A percentile compares a stretch with the other conserved stretches of the same genome.
phyloP scores from a whole-genome alignment of 2,329 filamentous ascomycete species.

The Leptographium wingfieldii region DNA sequence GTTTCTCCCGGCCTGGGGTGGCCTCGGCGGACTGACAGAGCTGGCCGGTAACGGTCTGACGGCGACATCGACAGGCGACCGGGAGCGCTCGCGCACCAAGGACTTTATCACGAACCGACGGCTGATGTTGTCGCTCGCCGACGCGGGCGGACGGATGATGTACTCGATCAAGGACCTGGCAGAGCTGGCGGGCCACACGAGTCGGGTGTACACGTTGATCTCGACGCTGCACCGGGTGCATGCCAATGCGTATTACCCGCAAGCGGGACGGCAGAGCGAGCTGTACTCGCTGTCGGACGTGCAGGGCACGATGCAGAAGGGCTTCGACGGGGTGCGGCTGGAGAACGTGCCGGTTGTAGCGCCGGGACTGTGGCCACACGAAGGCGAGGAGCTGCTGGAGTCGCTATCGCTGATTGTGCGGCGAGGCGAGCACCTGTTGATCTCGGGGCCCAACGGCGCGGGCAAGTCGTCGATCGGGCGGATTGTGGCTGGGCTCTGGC shows the following conservation, averaged over 20 bases:
- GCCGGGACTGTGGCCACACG: slow-evolving; percentile 74
- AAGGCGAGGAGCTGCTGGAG: slow-evolving; percentile 83
- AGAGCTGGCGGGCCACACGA: slow-evolving; percentile 91
- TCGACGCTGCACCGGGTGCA: slow-evolving; percentile 90
- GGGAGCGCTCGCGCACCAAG: slow-evolving; percentile 83
- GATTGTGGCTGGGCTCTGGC: slow-evolving; percentile 87
- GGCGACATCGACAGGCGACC: slow-evolving; percentile 28
- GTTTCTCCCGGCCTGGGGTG: slow-evolving; percentile 89
- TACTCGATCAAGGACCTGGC: slow-evolving; percentile 98
- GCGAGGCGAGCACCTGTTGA: slow-evolving; percentile 82
- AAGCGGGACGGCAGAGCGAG: slow-evolving; percentile 57
- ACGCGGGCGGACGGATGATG: slow-evolving; percentile 97
- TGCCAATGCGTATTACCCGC: slow-evolving; percentile 66
- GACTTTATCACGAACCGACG: slow-evolving; percentile 99
- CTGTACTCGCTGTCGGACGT: slow-evolving; percentile 82
- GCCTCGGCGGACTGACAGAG: slow-evolving; percentile 62
- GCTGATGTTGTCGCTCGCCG: slow-evolving; percentile 91
- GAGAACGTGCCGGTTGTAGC: slow-evolving; percentile 91
- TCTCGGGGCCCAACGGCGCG: slow-evolving; percentile 88
- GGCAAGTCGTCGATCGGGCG: slow-evolving; percentile 84
- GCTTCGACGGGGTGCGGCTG: slow-evolving; percentile 85
- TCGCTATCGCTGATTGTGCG: slow-evolving; percentile 81
- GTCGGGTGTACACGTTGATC: slow-evolving; percentile 88
- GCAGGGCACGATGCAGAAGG: slow-evolving; percentile 86
- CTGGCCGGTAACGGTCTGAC: slow-evolving; percentile 20